Evolutionary conservation across 768 basidiomycete genomes (phyloP), one percentile per base, ranked within the genome.

Genomic region (Tylopilus vinaceipallidus): DNA sequence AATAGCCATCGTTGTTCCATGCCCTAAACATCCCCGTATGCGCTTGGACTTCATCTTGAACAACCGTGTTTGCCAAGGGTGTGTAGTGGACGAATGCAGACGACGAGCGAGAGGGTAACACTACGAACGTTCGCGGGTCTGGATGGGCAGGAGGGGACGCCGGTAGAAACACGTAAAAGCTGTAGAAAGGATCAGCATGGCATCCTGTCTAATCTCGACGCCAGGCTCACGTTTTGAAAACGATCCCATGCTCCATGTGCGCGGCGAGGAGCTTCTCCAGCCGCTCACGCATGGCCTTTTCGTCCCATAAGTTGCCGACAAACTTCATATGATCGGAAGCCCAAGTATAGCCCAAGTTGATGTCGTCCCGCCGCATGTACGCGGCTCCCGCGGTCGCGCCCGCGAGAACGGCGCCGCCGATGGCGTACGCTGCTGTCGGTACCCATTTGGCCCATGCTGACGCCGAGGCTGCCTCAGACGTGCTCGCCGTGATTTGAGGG

Each of bases 261-360:
- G 84, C 73, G 42, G 75, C 73, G 37, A 87, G 68, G 43, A 97
- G 67, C 24, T 71, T 72, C 23, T 84, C 80, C 45, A 95, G 59
- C 19, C 94, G 77, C 49, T 63, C 69, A 33, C 75, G 74, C 68
- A 94, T 71, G 10, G 71, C 73, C 19, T 75, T 74, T 56, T 84
- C 81, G 57, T 95, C 84, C 94, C 93, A 95, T 26, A 97, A 69
- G 56, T 76, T 88, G 36, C 88, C 82, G 9, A 95, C 84, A 66
- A 87, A 98, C 61, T 86, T 88, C 82, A 97, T 81, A 65, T 98
- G 94, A 57, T 95, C 93, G 26, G 78, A 83, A 3, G 84, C 84
- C 84, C 85, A 93, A 11, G 74, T 71, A 57, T 86, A 86, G 3
- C 88, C 82, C 36, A 75, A 75, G 6, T 78, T 77, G 26, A 97